Conservation (phyloP, 306 rosid species). For the Inga laurina region DNA sequence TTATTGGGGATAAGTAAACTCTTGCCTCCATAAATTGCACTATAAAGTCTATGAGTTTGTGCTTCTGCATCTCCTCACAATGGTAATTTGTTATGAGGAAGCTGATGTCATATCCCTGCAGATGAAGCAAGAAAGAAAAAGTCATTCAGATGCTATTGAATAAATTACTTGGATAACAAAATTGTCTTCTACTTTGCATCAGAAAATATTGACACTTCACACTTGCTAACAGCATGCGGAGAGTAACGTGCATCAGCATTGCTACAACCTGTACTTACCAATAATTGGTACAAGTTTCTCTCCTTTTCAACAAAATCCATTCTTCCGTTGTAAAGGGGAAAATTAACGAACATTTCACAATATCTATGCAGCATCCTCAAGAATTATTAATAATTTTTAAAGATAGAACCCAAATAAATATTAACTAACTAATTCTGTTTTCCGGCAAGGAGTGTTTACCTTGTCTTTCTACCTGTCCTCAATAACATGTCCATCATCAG, state of each 20-base stretch:
- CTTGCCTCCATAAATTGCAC: slow-evolving; percentile 99
- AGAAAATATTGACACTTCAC: slow-evolving; percentile 24
- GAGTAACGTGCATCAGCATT: slow-evolving; percentile 11
- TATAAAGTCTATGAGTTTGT: slow-evolving; percentile 91
- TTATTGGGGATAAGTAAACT: slow-evolving; percentile 35
- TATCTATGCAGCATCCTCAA: slow-evolving; percentile 30
- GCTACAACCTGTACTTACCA: slow-evolving; percentile 1
- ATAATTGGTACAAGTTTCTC: neutral
- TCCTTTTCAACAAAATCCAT: neutral
- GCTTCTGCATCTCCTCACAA: slow-evolving; percentile 96
- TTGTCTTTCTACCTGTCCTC: slow-evolving; percentile 13
- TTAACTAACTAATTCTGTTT: slow-evolving; percentile 17
- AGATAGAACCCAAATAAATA: slow-evolving; percentile 5
- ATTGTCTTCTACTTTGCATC: neutral
- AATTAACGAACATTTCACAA: neutral
- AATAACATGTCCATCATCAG: slow-evolving; percentile 16
- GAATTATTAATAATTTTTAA: slow-evolving; percentile 1
- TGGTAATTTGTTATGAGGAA: slow-evolving; percentile 95
- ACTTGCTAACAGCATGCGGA: neutral
- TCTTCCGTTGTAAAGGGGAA: neutral
- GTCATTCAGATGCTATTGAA: neutral
- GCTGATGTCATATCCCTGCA: slow-evolving; percentile 97
- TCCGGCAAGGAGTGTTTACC: neutral
- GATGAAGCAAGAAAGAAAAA: slow-evolving; percentile 28
- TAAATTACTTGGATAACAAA: neutral